Evolutionary conservation across 345 rosid species (phyloP).

Genomic region (Dimocarpus longan): DNA sequence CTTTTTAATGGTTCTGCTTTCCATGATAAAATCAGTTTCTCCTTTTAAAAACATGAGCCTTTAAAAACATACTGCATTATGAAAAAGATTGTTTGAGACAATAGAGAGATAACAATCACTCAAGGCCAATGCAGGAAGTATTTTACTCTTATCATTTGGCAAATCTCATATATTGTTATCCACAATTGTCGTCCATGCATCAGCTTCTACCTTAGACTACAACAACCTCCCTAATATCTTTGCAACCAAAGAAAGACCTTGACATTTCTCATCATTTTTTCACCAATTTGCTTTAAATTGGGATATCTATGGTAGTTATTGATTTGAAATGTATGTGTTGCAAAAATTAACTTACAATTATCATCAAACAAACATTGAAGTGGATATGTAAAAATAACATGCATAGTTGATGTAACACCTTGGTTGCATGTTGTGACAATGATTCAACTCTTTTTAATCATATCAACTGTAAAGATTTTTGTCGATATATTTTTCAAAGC

Average conservation of each 20-base stretch:
- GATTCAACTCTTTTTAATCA: slow-evolving; percentile 32
- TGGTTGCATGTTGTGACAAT: slow-evolving; percentile 40
- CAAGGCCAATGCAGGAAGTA: slow-evolving; percentile 33
- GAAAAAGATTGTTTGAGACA: slow-evolving; percentile 39
- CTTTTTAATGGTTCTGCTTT: slow-evolving; percentile 32
- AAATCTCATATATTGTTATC: slow-evolving; percentile 37
- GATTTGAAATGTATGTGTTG: slow-evolving; percentile 24
- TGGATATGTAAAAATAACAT: slow-evolving; percentile 23
- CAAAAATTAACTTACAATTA: slow-evolving; percentile 35
- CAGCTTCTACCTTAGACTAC: slow-evolving; percentile 24
- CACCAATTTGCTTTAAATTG: slow-evolving; percentile 35
- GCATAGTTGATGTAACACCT: slow-evolving; percentile 22
- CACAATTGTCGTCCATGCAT: slow-evolving; percentile 42
- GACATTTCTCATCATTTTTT: slow-evolving; percentile 23
- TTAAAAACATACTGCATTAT: slow-evolving; percentile 37
- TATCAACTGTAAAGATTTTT: slow-evolving; percentile 15
- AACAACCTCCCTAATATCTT: slow-evolving; percentile 42
- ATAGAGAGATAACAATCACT: slow-evolving; percentile 37
- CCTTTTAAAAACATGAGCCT: slow-evolving; percentile 35
- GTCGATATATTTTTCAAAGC: slow-evolving; percentile 26
- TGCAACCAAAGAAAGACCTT: slow-evolving; percentile 27
- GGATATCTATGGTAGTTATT: slow-evolving; percentile 14
- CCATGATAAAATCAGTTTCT: slow-evolving; percentile 33
- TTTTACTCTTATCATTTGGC: slow-evolving; percentile 24
- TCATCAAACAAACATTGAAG: slow-evolving; percentile 33